Evolutionary conservation across 768 basidiomycete species (phyloP), one percentile per base, ranked within the genome.

Genomic region (Termitomyces sp.): DNA sequence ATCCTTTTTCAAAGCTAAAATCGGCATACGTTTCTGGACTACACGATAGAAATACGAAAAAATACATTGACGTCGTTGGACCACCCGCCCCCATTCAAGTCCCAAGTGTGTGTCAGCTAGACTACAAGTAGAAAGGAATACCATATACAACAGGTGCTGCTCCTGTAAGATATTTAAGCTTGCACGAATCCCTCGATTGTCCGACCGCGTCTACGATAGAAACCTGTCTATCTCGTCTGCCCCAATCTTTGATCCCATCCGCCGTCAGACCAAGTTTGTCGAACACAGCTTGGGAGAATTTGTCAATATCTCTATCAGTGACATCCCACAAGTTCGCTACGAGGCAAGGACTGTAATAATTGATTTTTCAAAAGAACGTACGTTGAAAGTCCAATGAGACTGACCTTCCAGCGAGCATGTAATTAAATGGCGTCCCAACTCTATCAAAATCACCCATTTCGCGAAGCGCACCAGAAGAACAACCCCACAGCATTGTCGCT

Each of bases 241-340:
- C 54, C 68, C 69, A 69, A 38, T 65, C 28, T 35, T 63, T 68
- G 20, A 75, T 66, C 7, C 70, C 68, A n/a, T 73, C 70, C 2
- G 70, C 70, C 13, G 68, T 75, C 58, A 98, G 76, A 2, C 77
- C 76, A 32, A 96, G 72, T 65, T 86, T 83, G 64, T 88, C 86
- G 67, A 97, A 89, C 16, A 97, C 94, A 0, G 88, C 78, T 63
- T 89, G 85, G 2, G 95, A 90, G 64, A 97, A 87, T 66, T 91
- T 91, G 79, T 99, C 96, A 67, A 98, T 96, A 70, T 99, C 97
- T 50, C 89, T 84, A 77, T 99, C 97, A 0, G 96, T 98, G 8
- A 98, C 97, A 68, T 98, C 97, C 97, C 97, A 99, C 5, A 98
- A 78, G 69, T 96, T 98, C 0, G 93, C 97, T 13, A 98, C 86